Percentiles rank a stretch among this genome's conserved stretches.
phyloP scores from a whole-genome alignment of 192 early-diverging fungal genomes.

The Podila minutissima region DNA sequence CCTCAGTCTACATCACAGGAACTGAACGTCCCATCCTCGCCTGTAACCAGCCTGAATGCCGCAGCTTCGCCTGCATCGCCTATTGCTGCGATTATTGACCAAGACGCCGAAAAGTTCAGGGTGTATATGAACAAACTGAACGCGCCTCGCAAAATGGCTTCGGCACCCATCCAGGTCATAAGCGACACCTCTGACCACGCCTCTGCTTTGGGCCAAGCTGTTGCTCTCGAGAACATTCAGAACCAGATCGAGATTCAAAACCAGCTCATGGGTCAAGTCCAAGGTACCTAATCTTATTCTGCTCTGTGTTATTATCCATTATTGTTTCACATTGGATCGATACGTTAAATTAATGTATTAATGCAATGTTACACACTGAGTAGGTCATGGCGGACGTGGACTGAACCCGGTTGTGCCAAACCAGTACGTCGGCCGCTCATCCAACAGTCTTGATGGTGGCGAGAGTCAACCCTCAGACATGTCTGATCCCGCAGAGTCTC shows the following conservation, averaged over 20 bases:
- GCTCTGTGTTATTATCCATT: too few species aligned
- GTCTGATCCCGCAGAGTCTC: background rate
- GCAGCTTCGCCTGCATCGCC: conserved; percentile 14
- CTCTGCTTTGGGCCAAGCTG: conserved; percentile 35
- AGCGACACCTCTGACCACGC: conserved; percentile 33
- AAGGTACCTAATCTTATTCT: background rate
- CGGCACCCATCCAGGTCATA: background rate
- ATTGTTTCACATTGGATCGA: too few species aligned
- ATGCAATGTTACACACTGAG: too few species aligned
- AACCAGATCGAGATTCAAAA: conserved; percentile 37
- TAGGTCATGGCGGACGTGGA: conserved; percentile 7
- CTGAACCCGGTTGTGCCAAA: conserved; percentile 2
- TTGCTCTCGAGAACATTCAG: conserved; percentile 47
- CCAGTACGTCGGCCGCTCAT: background rate
- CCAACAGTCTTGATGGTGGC: conserved; percentile 1
- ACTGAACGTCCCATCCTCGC: conserved; percentile 15
- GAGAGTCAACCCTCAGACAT: background rate
- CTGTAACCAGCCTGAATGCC: background rate
- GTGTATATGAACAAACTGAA: conserved; percentile 41
- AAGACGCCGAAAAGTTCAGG: conserved; percentile 47
- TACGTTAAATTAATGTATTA: too few species aligned
- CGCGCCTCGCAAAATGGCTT: conserved; percentile 10
- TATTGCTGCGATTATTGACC: conserved; percentile 45
- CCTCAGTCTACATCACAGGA: background rate
- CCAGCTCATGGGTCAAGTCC: conserved; percentile 23